Evolutionary conservation across 2,329 filamentous ascomycete genomes (phyloP).

Genomic region (Aaosphaeria arxii): DNA sequence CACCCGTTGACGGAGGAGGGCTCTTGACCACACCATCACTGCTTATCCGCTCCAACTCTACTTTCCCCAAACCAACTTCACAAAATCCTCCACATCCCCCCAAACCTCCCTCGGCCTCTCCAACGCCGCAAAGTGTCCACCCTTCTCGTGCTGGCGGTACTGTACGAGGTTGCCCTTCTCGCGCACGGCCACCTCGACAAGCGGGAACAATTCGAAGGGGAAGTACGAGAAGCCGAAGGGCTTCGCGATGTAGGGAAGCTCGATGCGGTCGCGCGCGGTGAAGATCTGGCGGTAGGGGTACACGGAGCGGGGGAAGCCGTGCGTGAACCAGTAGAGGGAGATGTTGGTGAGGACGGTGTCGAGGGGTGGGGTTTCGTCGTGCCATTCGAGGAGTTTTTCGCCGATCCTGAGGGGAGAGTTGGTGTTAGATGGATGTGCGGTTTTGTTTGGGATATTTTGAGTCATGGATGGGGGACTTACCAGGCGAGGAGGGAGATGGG

Average conservation of each 20-base stretch:
- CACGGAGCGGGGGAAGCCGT: slow-evolving; percentile 46
- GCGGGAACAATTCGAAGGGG: slow-evolving; percentile 41
- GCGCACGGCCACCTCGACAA: slow-evolving; percentile 36
- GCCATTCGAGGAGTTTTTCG: slow-evolving; percentile 58
- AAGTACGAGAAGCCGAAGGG: slow-evolving; percentile 46
- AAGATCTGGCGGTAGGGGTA: slow-evolving; percentile 47
- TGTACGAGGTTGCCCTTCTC: slow-evolving; percentile 38
- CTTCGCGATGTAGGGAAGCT: slow-evolving; percentile 18
- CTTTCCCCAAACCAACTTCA: slow-evolving; percentile 33
- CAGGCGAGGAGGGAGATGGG: slow-evolving; percentile 59
- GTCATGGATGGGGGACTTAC: slow-evolving; percentile 17
- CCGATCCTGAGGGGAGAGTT: slow-evolving; percentile 46
- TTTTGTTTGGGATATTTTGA: background rate
- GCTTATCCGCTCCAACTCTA: background rate
- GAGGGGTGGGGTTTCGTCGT: slow-evolving; percentile 43
- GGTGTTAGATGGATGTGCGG: slow-evolving; percentile 4
- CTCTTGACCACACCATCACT: too few species aligned
- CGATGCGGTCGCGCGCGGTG: slow-evolving; percentile 6
- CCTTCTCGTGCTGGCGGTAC: slow-evolving; percentile 40
- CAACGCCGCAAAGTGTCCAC: slow-evolving; percentile 56
- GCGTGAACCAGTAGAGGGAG: slow-evolving; percentile 57
- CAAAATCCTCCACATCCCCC: slow-evolving; percentile 47
- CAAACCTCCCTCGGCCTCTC: slow-evolving; percentile 44
- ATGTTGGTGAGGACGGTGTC: slow-evolving; percentile 51
- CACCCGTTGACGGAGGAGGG: too few species aligned